Percentiles rank a stretch among this genome's conserved stretches.
These are phyloP conservation scores for Carex parvula DNA, from an alignment of 176 grass and related monocot genomes.

Conservation along the genomic window DNA sequence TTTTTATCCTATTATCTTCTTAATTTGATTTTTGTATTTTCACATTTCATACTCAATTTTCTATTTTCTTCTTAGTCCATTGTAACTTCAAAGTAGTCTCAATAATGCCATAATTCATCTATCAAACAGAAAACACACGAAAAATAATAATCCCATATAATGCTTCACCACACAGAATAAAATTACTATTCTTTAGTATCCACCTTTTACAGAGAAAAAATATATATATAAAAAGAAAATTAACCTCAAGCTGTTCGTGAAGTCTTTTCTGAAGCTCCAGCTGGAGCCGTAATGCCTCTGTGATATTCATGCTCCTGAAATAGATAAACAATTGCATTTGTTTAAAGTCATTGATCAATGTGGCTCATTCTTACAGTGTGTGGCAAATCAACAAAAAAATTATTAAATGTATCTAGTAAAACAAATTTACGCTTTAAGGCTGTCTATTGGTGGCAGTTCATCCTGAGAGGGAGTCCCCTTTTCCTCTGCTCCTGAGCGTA, in stretches of 20 bases:
- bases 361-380: slow-evolving; percentile 1
- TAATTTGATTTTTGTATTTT: neutral
- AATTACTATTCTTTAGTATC: slow-evolving; percentile 1
- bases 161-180: neutral
- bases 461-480: slow-evolving; percentile 51
- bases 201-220: slow-evolving; percentile 1
- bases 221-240: neutral
- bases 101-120: neutral
- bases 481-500: slow-evolving; percentile 47
- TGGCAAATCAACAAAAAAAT: neutral
- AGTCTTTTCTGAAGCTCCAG: slow-evolving; percentile 95
- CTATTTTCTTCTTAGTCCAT: neutral
- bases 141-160: neutral
- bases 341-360: slow-evolving; percentile 12
- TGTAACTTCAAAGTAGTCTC: neutral
- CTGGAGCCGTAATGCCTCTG: slow-evolving; percentile 85
- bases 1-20: neutral
- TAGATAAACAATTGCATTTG: slow-evolving; percentile 22
- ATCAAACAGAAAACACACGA: neutral
- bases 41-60: neutral
- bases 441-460: slow-evolving; percentile 60
- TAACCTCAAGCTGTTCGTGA: slow-evolving; percentile 98
- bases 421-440: slow-evolving; percentile 57
- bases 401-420: neutral
- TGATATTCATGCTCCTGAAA: slow-evolving; percentile 77